Evolutionary conservation across 148 eudicot species (phyloP).

Genomic region (Cornus controversa): DNA sequence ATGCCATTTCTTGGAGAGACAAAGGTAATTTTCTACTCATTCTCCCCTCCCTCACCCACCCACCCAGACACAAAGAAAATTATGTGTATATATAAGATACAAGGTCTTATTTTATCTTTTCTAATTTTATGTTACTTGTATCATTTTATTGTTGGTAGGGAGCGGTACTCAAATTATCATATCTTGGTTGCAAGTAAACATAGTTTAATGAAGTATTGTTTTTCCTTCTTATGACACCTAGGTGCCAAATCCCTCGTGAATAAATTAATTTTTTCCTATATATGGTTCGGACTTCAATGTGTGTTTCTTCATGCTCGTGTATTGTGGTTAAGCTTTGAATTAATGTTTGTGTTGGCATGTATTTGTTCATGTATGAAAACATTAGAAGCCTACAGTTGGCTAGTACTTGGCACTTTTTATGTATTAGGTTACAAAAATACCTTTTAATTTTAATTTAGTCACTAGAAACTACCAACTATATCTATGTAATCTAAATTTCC

Average conservation of each 20-base stretch:
- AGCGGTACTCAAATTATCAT: not conserved
- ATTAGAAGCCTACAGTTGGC: slow-evolving; percentile 9
- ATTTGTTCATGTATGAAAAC: not conserved
- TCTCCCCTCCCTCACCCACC: not conserved
- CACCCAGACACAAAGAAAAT: not conserved
- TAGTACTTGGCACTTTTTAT: not conserved
- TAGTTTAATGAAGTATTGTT: no score
- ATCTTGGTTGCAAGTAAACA: not conserved
- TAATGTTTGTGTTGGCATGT: no score
- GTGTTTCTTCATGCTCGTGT: no score
- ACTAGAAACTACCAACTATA: not conserved
- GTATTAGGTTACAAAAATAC: no score
- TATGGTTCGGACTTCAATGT: not conserved
- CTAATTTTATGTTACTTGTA: not conserved
- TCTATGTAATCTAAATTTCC: not conserved
- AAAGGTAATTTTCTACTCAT: slow-evolving; percentile 44
- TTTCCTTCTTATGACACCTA: not conserved
- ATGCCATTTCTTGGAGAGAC: slow-evolving; percentile 90
- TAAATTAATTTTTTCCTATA: not conserved
- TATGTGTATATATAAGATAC: no score
- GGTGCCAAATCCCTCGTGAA: not conserved
- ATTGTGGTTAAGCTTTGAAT: no score
- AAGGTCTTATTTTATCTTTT: slow-evolving; percentile 1
- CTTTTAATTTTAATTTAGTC: no score
- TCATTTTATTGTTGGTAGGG: not conserved